phyloP scores from a whole-genome alignment of 805 yeast species.

The Ogataea methylovora region DNA sequence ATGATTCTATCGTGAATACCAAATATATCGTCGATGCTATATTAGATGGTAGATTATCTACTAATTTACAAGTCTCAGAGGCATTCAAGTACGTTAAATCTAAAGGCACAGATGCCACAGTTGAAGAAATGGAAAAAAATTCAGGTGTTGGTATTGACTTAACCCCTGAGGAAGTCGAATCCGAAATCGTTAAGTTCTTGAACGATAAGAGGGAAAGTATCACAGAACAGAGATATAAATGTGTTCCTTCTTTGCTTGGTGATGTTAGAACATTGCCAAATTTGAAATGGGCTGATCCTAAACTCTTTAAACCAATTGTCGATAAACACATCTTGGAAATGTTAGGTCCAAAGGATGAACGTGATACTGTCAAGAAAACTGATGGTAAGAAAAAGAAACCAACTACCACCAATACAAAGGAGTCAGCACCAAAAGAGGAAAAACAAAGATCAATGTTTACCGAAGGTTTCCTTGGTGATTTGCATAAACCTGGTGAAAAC shows the following conservation, averaged over 20 bases:
- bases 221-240: constrained; percentile 65
- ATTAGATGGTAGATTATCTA: constrained; percentile 52
- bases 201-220: constrained; percentile 52
- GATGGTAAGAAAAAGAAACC: constrained; percentile 43
- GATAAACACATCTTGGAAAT: constrained; percentile 67
- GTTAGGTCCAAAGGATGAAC: constrained; percentile 93
- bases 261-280: constrained; percentile 65
- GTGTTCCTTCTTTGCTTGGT: constrained; percentile 71
- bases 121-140: constrained; percentile 47
- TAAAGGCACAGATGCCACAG: constrained; percentile 35
- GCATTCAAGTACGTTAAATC: constrained; percentile 68
- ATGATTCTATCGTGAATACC: constrained; percentile 43
- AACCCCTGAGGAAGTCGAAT: constrained; percentile 55
- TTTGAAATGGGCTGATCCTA: constrained; percentile 90
- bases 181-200: constrained; percentile 52
- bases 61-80: constrained; percentile 71
- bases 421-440: constrained; percentile 4
- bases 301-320: constrained; percentile 76
- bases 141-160: constrained; percentile 81
- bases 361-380: constrained; percentile 78
- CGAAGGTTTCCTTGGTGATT: constrained; percentile 92
- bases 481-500: constrained; percentile 93
- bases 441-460: constrained; percentile 70
- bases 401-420: constrained; percentile 8
- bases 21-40: constrained; percentile 53